Conservation (phyloP, 2,329 filamentous ascomycete species). For the Plectosphaerella plurivora region DNA sequence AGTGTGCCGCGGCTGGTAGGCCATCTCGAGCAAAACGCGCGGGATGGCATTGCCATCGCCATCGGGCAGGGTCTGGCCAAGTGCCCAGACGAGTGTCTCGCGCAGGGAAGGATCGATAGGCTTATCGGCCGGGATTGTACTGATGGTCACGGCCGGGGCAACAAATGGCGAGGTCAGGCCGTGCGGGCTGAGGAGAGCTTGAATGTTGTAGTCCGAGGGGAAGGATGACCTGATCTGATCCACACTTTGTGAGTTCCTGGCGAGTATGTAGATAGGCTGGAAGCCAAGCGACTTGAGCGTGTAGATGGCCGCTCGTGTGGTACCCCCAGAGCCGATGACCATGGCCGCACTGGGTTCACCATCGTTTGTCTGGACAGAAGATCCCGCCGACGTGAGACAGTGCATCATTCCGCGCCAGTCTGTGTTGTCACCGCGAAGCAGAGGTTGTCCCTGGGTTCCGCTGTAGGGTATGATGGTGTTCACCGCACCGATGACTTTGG, state of each 20-base stretch:
- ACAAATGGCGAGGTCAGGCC: slow-evolving; percentile 36
- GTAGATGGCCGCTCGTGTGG: slow-evolving; percentile 85
- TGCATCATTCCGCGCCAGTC: slow-evolving; percentile 92
- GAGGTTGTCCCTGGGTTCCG: slow-evolving; percentile 18
- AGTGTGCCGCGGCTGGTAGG: slow-evolving; percentile 85
- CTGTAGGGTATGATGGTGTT: slow-evolving; percentile 80
- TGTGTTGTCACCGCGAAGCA: slow-evolving; percentile 83
- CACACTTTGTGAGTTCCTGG: slow-evolving; percentile 68
- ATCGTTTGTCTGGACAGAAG: slow-evolving; percentile 32
- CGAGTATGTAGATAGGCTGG: slow-evolving; percentile 80
- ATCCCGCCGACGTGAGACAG: slow-evolving; percentile 66
- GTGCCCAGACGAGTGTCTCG: slow-evolving; percentile 53
- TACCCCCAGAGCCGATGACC: slow-evolving; percentile 88
- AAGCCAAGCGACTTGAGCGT: slow-evolving; percentile 81
- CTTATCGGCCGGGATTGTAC: slow-evolving; percentile 84
- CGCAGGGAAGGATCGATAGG: slow-evolving; percentile 71
- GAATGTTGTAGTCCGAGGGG: slow-evolving; percentile 66
- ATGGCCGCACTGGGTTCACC: slow-evolving; percentile 50
- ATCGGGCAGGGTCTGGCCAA: slow-evolving; percentile 34
- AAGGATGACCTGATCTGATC: slow-evolving; percentile 66
- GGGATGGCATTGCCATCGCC: slow-evolving; percentile 19
- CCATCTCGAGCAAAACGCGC: slow-evolving; percentile 84
- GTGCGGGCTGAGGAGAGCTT: slow-evolving; percentile 38
- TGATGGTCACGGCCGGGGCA: slow-evolving; percentile 69
- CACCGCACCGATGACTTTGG: slow-evolving; percentile 80